These are phyloP conservation scores for Tilletia horrida DNA, from an alignment of 1,284 basidiomycete genomes.

Conservation along the genomic window DNA sequence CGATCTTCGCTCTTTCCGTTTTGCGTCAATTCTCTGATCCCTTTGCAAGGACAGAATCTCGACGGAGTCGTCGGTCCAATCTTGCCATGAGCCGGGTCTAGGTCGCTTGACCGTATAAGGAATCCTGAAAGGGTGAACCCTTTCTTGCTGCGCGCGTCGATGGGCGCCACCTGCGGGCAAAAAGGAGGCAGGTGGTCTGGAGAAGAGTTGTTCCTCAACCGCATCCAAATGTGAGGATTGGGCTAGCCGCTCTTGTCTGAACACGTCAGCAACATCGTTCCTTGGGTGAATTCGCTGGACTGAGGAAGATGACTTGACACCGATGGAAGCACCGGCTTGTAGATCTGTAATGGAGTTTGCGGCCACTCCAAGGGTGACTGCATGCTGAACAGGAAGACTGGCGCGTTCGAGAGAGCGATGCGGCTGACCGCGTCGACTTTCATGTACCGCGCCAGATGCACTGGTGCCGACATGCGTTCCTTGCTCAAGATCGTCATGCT, in stretches of 20 bases:
- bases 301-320: not conserved
- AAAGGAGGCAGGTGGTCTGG: not conserved
- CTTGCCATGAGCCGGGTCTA: conserved; percentile 24
- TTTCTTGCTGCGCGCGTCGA: conserved; percentile 40
- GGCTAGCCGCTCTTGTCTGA: not conserved
- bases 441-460: not conserved
- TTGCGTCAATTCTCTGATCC: not conserved
- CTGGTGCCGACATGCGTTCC: conserved; percentile 3
- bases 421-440: not conserved
- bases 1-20: not conserved
- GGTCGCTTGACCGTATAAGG: conserved; percentile 25
- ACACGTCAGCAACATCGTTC: not conserved
- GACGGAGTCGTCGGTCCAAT: conserved; percentile 24
- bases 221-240: too few relatives aligned
- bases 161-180: conserved; percentile 39
- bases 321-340: not conserved
- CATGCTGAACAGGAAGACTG: conserved; percentile 3
- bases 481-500: too few relatives aligned
- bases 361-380: not conserved
- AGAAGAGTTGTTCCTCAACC: too few relatives aligned
- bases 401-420: not conserved
- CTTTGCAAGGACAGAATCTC: not conserved
- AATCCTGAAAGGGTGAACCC: conserved; percentile 34
- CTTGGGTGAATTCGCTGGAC: not conserved
- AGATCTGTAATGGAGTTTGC: not conserved